phyloP scores from a whole-genome alignment of 1,284 basidiomycete genomes.

The Retiboletus flavoniger region DNA sequence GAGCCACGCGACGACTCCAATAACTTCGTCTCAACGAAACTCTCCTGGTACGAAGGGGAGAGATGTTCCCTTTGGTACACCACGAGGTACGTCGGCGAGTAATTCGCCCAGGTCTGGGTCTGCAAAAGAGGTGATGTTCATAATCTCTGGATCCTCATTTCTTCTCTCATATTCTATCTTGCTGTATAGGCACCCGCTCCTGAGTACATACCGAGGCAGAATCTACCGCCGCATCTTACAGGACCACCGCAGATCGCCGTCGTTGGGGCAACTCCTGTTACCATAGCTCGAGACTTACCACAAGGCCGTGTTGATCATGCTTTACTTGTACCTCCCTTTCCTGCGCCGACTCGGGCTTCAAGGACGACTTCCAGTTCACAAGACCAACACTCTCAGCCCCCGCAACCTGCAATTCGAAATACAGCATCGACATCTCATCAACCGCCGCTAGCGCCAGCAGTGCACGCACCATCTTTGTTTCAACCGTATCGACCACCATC shows the following conservation, averaged over 20 bases:
- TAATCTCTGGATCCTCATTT: neutral
- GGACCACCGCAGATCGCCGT: conserved; percentile 33
- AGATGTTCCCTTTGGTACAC: conserved; percentile 21
- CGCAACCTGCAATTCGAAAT: conserved; percentile 14
- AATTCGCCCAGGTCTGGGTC: conserved; percentile 25
- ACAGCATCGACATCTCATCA: conserved; percentile 19
- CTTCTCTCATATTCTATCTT: conserved; percentile 11
- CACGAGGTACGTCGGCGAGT: conserved; percentile 21
- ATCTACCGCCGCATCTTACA: conserved; percentile 11
- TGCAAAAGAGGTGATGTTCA: conserved; percentile 28
- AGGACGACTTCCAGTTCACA: conserved; percentile 26
- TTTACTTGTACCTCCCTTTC: conserved; percentile 31
- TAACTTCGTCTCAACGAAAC: conserved; percentile 27
- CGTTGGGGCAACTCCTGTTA: conserved; percentile 30
- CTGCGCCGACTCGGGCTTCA: conserved; percentile 27
- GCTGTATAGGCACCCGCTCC: conserved; percentile 20
- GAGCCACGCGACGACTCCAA: conserved; percentile 27
- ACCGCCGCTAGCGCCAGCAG: conserved; percentile 6
- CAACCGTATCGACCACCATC: conserved; percentile 28
- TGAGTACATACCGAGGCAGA: conserved; percentile 17
- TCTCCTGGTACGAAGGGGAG: conserved; percentile 18
- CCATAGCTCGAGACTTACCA: conserved; percentile 22
- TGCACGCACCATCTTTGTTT: conserved; percentile 28
- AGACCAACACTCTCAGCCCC: conserved; percentile 18
- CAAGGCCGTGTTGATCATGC: conserved; percentile 22